Percentiles rank a stretch among this genome's conserved stretches.
These are phyloP conservation scores for Lachnellula occidentalis DNA, from an alignment of 2,329 filamentous ascomycete species.

Conservation along the genomic window DNA sequence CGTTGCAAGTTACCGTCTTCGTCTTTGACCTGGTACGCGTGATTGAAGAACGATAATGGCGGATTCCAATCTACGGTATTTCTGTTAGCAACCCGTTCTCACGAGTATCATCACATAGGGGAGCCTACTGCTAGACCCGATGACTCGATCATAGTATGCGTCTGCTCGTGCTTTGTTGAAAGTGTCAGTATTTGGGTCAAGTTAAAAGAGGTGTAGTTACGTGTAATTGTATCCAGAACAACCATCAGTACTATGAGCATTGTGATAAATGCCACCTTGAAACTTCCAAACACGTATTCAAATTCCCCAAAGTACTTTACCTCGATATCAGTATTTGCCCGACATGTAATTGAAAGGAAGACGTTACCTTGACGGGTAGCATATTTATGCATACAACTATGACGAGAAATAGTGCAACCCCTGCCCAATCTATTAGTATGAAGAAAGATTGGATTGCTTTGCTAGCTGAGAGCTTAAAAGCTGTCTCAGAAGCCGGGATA, in stretches of 20 bases:
- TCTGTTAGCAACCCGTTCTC: neutral
- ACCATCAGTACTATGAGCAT: constrained; percentile 36
- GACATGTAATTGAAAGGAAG: neutral
- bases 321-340: neutral
- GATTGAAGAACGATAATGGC: constrained; percentile 37
- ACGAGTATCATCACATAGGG: neutral
- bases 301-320: constrained; percentile 32
- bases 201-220: constrained; percentile 22
- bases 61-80: constrained; percentile 29
- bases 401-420: constrained; percentile 34
- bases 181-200: neutral
- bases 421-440: no score
- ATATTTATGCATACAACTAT: constrained; percentile 33
- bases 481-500: no score
- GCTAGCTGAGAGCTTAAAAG: no score
- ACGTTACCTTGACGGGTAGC: constrained; percentile 33
- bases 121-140: constrained; percentile 34
- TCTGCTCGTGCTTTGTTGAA: constrained; percentile 28
- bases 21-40: constrained; percentile 30
- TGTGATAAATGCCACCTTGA: constrained; percentile 35
- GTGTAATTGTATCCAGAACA: constrained; percentile 34
- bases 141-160: constrained; percentile 34
- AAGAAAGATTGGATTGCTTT: no score
- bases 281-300: constrained; percentile 35
- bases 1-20: constrained; percentile 27